phyloP scores from a whole-genome alignment of 2,329 filamentous ascomycete genomes.

The Blastomyces emzantsi region DNA sequence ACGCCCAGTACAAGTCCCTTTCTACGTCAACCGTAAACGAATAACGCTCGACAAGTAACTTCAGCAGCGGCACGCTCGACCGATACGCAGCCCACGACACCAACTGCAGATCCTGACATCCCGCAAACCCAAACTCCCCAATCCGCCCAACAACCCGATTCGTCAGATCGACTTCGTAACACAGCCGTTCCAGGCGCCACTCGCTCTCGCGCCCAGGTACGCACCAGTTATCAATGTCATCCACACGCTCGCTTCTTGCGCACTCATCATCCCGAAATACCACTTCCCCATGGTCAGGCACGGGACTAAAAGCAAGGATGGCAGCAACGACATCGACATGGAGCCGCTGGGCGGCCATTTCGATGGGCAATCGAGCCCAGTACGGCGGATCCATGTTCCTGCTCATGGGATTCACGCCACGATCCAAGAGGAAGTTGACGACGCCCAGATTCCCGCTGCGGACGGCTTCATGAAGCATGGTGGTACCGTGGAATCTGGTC shows the following conservation, averaged over 20 bases:
- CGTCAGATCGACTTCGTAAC: not conserved
- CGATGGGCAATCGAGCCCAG: not conserved
- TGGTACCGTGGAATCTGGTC: not conserved
- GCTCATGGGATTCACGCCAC: not conserved
- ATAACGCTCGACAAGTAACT: not conserved
- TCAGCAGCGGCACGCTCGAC: not conserved
- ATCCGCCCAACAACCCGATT: not conserved
- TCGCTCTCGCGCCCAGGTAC: too few species aligned
- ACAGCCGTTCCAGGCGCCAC: not conserved
- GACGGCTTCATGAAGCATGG: not conserved
- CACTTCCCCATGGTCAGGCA: not conserved
- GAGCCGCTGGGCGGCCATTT: not conserved
- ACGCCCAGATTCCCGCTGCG: not conserved
- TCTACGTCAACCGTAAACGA: not conserved
- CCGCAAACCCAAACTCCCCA: not conserved
- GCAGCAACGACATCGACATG: not conserved
- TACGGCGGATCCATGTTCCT: not conserved
- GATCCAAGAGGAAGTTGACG: not conserved
- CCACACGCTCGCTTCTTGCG: not conserved
- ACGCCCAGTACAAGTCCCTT: not conserved
- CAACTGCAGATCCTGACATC: not conserved
- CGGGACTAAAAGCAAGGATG: not conserved
- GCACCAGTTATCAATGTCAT: not conserved
- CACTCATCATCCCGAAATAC: not conserved
- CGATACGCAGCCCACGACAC: slow-evolving; percentile 2